These are phyloP conservation scores for Coniferiporia weirii DNA, from an alignment of 1,284 basidiomycete species.

Conservation along the genomic window DNA sequence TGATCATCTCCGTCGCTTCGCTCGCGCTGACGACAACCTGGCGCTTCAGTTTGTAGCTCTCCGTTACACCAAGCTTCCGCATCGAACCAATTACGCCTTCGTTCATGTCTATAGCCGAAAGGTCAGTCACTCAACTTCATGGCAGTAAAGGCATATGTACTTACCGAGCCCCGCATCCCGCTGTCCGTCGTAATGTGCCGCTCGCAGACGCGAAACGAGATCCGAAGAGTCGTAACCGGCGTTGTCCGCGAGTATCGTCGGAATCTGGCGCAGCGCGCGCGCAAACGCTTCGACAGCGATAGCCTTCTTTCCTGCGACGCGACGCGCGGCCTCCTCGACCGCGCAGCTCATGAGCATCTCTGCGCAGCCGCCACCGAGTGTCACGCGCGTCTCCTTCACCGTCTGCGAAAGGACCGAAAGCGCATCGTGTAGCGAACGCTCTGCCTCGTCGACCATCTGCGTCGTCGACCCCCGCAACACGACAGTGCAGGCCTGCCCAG, in stretches of 20 bases:
- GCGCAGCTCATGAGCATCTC: slow-evolving; percentile 98
- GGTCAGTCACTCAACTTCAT: not conserved
- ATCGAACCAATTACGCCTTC: slow-evolving; percentile 83
- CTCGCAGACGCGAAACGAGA: slow-evolving; percentile 84
- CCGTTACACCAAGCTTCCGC: slow-evolving; percentile 84
- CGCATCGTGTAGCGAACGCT: slow-evolving; percentile 95
- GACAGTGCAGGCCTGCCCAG: slow-evolving; percentile 98
- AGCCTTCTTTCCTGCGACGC: slow-evolving; percentile 91
- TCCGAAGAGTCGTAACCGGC: slow-evolving; percentile 98
- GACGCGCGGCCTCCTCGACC: slow-evolving; percentile 85
- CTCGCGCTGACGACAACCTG: slow-evolving; percentile 93
- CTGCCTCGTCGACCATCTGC: slow-evolving; percentile 99
- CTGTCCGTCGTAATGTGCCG: slow-evolving; percentile 91
- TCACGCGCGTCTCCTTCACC: slow-evolving; percentile 92
- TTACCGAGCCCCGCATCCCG: slow-evolving; percentile 80
- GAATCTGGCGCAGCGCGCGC: slow-evolving; percentile 88
- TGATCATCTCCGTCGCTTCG: slow-evolving; percentile 98
- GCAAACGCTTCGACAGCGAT: slow-evolving; percentile 92
- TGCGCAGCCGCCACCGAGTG: slow-evolving; percentile 93
- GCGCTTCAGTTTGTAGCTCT: slow-evolving; percentile 96
- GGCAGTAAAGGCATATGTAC: slow-evolving; percentile 23
- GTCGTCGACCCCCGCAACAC: slow-evolving; percentile 95
- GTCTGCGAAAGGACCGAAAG: slow-evolving; percentile 97
- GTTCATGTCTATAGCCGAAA: slow-evolving; percentile 68
- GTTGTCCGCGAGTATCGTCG: slow-evolving; percentile 96